Base-by-base conservation (phyloP, 345 rosid species). In the Eutrema heterophyllum region DNA sequence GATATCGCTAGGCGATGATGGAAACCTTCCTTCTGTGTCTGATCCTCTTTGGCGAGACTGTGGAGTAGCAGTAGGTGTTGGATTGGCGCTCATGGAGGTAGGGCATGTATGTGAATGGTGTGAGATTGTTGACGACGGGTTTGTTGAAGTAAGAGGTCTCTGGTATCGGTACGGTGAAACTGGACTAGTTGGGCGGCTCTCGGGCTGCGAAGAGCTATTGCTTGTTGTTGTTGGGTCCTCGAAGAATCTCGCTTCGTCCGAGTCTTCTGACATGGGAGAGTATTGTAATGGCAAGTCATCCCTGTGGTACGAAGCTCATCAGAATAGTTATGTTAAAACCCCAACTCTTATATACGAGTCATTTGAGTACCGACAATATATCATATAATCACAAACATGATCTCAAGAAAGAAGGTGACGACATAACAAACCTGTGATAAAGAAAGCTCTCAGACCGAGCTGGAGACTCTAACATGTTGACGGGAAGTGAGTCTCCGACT, bases 201-300 rank as follows among this genome's bases (percentile, higher is more conserved):
- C 97, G 13, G 93, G 78, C 60, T 86, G 97, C 32, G 88, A 82
- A 13, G 87, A 84, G 84, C 84, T 78, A 72, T 79, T 77, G 72
- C 73, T 83, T 43, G 64, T 6, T 15, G 64, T 40, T 62, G 76
- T 32, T 33, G 83, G 76, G 45, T 83, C 79, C 63, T 95, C 96
- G 8, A 81, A 83, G 71, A 81, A 87, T 61, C 94, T 82, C 0
- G 78, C 81, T 68, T 92, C 97, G 27, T 92, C 98, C 0, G 87
- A 92, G 75, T 92, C 98, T 73, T 96, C 98, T 41, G 95, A 96
- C 97, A 90, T 92, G 21, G 96, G 98, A 46, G 98, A 96, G 80
- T 92, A 92, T 70, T 96, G 96, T 74, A 87, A 73, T 13, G 92
- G 58, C 80, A 90, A 59, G 56, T 92, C 99, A 81, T 96, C 98